These are phyloP conservation scores for Solanum hybrid DNA, from an alignment of 305 asterid species.

Conservation along the genomic window DNA sequence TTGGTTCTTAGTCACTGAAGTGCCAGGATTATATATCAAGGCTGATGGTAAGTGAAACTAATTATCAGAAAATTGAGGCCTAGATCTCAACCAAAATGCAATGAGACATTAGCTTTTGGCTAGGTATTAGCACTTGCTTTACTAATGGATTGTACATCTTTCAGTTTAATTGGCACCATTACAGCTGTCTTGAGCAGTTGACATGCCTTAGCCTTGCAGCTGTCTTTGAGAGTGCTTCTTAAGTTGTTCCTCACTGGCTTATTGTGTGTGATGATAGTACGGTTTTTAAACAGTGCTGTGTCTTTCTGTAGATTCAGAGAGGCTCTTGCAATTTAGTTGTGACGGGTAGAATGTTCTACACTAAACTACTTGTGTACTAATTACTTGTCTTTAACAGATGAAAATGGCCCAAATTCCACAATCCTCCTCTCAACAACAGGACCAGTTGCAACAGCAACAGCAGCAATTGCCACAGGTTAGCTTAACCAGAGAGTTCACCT, in stretches of 20 bases:
- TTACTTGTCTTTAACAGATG: conserved; percentile 3
- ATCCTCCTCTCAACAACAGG: conserved; percentile 3
- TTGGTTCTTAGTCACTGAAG: not conserved
- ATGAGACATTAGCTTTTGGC: not conserved
- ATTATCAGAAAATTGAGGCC: not conserved
- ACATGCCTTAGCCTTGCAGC: not conserved
- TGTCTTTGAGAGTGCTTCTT: not conserved
- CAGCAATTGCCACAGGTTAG: conserved; percentile 33
- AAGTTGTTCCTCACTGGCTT: not conserved
- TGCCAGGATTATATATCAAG: not conserved
- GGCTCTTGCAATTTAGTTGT: not conserved
- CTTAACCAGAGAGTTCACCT: not conserved
- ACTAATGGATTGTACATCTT: not conserved
- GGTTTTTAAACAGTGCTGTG: not conserved
- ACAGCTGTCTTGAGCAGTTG: not conserved
- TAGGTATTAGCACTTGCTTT: not conserved
- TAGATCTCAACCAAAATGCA: not conserved
- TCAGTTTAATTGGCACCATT: not conserved
- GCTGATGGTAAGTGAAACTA: not conserved
- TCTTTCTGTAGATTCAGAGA: not conserved
- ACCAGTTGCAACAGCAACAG: conserved; percentile 13
- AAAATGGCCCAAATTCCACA: conserved; percentile 44
- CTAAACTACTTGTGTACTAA: not conserved
- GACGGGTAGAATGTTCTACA: not conserved
- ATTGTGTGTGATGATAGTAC: not conserved